These are phyloP conservation scores for Pascua guehoae DNA, from an alignment of 1,284 basidiomycete genomes.

Conservation along the genomic window DNA sequence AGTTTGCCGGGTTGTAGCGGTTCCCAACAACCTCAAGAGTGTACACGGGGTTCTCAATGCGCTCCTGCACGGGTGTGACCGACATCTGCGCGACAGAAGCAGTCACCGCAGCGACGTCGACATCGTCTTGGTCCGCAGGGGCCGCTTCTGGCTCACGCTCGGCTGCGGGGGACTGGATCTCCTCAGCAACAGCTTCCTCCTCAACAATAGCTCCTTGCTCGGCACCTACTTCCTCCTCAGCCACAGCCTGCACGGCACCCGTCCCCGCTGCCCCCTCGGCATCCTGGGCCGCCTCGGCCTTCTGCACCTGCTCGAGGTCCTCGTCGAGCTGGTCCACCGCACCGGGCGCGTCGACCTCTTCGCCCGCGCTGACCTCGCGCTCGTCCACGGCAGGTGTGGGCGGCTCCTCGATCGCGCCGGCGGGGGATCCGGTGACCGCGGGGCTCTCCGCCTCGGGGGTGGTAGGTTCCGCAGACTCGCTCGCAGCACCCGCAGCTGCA, in stretches of 20 bases:
- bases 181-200: conserved; percentile 2
- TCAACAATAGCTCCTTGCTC: background rate
- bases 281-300: background rate
- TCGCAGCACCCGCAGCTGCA: conserved; percentile 4
- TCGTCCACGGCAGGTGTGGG: conserved; percentile 1
- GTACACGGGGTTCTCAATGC: conserved; percentile 53
- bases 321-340: conserved; percentile 25
- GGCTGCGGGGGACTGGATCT: background rate
- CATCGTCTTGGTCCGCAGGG: background rate
- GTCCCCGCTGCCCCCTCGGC: conserved; percentile 1
- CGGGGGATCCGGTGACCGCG: background rate
- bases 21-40: conserved; percentile 82
- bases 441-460: background rate
- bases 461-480: conserved; percentile 4
- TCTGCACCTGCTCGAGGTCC: conserved; percentile 4
- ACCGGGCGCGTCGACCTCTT: conserved; percentile 33
- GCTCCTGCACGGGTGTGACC: conserved; percentile 20
- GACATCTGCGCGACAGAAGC: background rate
- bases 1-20: conserved; percentile 87
- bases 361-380: conserved; percentile 1
- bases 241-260: conserved; percentile 6
- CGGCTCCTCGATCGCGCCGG: background rate
- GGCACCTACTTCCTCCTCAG: conserved; percentile 2
- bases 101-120: background rate
- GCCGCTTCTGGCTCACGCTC: background rate